Conservation (phyloP, 352 stramenopile genomes). For the Blastocystis sp. region DNA sequence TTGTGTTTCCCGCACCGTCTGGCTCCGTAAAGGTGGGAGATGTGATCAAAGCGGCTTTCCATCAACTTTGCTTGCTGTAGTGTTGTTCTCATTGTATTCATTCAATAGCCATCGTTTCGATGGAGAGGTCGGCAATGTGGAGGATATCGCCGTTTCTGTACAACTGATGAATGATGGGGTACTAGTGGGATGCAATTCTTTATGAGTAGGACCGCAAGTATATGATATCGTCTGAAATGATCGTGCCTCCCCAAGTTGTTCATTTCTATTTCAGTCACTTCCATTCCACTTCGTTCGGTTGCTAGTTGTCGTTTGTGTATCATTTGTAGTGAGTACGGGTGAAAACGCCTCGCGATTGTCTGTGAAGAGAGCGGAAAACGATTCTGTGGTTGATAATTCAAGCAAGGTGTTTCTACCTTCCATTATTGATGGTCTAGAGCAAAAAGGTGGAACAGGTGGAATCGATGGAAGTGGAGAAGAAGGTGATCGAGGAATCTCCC, state of each 20-base stretch:
- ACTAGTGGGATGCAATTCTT: neutral
- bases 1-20: neutral
- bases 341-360: neutral
- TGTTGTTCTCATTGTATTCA: neutral
- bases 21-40: neutral
- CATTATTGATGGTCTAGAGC: neutral
- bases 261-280: neutral
- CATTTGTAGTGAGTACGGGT: neutral
- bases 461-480: neutral
- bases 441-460: neutral
- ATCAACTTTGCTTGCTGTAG: neutral
- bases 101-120: neutral
- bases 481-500: neutral
- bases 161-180: neutral
- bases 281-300: neutral
- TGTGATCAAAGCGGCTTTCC: neutral
- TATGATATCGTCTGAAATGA: neutral
- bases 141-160: neutral
- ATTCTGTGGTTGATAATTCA: neutral
- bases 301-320: neutral
- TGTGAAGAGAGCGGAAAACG: neutral
- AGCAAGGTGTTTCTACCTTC: neutral
- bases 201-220: neutral
- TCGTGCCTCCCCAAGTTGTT: neutral
- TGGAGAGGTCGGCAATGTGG: neutral